These are phyloP conservation scores for Opeltia flavorubescens DNA, from an alignment of 495 filamentous ascomycete species.

Conservation along the genomic window DNA sequence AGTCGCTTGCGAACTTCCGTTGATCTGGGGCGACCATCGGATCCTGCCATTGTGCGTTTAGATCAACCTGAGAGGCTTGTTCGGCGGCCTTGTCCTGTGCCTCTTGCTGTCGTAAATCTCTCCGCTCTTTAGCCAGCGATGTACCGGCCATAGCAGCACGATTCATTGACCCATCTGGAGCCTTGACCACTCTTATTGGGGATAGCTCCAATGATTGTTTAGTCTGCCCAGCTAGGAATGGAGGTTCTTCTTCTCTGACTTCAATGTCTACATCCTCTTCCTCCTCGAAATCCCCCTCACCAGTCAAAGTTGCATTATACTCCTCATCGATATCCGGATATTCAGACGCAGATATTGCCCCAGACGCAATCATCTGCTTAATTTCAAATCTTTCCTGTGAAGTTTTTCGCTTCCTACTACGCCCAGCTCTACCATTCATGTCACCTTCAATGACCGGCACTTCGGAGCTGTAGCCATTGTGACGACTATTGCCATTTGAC, in stretches of 20 bases:
- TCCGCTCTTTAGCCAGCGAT: conserved; percentile 74
- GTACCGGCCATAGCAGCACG: conserved; percentile 90
- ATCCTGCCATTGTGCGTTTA: conserved; percentile 90
- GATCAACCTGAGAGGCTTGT: conserved; percentile 64
- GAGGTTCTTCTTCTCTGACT: conserved; percentile 88
- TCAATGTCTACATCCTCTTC: conserved; percentile 98
- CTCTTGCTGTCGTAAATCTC: conserved; percentile 80
- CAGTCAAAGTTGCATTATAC: conserved; percentile 73
- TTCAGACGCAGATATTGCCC: conserved; percentile 75
- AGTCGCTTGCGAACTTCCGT: conserved; percentile 74
- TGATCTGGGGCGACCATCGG: conserved; percentile 80
- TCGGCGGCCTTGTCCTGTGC: conserved; percentile 70
- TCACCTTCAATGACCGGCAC: conserved; percentile 54
- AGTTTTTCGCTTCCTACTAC: conserved; percentile 77
- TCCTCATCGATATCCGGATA: conserved; percentile 94
- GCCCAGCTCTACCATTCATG: conserved; percentile 37
- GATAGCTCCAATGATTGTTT: conserved; percentile 90
- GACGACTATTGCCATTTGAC: conserved; percentile 29
- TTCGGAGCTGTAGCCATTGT: conserved; percentile 41
- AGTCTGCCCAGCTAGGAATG: conserved; percentile 90
- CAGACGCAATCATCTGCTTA: conserved; percentile 87
- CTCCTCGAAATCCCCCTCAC: conserved; percentile 78
- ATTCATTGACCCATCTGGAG: conserved; percentile 90
- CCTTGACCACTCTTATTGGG: conserved; percentile 91
- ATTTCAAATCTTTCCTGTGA: conserved; percentile 97